phyloP scores from a whole-genome alignment of 768 basidiomycete genomes.

The Kwoniella sp. region DNA sequence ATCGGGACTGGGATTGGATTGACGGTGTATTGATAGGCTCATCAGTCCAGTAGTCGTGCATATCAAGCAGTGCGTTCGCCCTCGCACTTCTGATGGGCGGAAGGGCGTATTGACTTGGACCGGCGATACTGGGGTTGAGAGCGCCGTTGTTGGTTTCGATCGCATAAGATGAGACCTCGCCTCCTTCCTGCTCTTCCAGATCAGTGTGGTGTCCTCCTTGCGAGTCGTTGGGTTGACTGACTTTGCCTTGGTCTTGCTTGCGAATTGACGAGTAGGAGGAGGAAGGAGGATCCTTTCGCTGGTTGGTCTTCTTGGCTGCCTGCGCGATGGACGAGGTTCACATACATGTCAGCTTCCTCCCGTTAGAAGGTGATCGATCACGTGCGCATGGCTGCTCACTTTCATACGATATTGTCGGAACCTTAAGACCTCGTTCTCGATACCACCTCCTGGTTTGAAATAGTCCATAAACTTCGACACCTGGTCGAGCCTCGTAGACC shows the following conservation, averaged over 20 bases:
- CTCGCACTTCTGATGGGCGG: not conserved
- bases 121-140: not conserved
- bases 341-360: too few relatives aligned
- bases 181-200: not conserved
- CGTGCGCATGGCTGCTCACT: slow-evolving; percentile 5
- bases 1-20: too few relatives aligned
- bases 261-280: too few relatives aligned
- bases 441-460: slow-evolving; percentile 14
- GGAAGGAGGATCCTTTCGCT: too few relatives aligned
- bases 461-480: not conserved
- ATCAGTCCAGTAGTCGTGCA: not conserved
- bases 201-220: too few relatives aligned
- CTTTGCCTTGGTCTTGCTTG: too few relatives aligned
- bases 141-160: not conserved
- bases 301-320: too few relatives aligned
- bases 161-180: not conserved
- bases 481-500: not conserved
- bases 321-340: too few relatives aligned
- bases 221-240: too few relatives aligned
- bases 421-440: slow-evolving; percentile 7
- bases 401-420: not conserved
- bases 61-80: not conserved
- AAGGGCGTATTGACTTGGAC: not conserved
- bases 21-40: not conserved
- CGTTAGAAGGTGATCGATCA: too few relatives aligned